A percentile compares a stretch with the other conserved stretches of the same genome.
These are phyloP conservation scores for Microcos paniculata DNA, from an alignment of 345 rosid species.

Conservation along the genomic window DNA sequence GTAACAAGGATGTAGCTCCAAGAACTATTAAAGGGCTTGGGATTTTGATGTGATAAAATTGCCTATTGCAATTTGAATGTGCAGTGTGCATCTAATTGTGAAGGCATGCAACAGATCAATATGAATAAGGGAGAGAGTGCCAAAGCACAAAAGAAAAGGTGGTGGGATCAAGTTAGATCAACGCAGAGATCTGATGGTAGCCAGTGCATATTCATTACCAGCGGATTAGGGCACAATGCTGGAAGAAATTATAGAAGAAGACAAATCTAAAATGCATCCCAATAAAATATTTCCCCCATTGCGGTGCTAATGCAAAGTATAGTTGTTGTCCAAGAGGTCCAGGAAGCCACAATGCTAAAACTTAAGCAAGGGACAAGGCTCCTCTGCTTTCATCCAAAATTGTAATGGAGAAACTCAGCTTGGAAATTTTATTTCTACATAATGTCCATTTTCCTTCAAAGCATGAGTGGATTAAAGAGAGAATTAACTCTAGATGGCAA, in stretches of 20 bases:
- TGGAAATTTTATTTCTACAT: background rate
- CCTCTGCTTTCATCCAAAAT: slow-evolving; percentile 4
- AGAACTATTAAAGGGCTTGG: background rate
- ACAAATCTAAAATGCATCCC: background rate
- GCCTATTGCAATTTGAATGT: background rate
- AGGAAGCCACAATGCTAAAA: slow-evolving; percentile 11
- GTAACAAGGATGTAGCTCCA: background rate
- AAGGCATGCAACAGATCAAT: background rate
- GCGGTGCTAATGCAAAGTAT: background rate
- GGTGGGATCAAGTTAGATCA: background rate
- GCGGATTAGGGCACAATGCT: background rate
- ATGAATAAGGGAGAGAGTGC: background rate
- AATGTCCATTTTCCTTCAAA: background rate
- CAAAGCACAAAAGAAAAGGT: background rate
- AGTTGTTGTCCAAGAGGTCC: slow-evolving; percentile 2
- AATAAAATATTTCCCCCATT: background rate
- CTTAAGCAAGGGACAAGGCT: background rate
- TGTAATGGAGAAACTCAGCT: background rate
- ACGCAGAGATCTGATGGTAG: background rate
- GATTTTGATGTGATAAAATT: background rate
- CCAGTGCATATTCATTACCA: background rate
- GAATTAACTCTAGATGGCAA: slow-evolving; percentile 3
- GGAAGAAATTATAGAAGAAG: background rate
- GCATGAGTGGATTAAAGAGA: background rate
- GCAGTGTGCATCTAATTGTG: background rate